These are phyloP conservation scores for Hondaea fermentalgiana DNA, from an alignment of 108 stramenopile genomes.

Conservation along the genomic window DNA sequence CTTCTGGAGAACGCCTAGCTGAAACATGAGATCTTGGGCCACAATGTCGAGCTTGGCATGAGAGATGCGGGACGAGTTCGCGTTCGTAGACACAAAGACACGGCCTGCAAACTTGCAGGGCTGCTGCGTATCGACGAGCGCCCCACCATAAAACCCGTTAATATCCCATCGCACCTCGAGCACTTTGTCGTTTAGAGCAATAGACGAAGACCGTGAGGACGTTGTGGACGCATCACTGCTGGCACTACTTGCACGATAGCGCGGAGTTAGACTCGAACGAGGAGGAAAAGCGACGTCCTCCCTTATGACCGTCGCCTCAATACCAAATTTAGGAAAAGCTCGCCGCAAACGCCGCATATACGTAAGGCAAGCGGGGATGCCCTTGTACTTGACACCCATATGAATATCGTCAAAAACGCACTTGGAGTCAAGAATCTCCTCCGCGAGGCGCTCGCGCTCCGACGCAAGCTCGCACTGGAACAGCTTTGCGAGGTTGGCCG, in stretches of 20 bases:
- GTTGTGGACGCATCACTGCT: neutral
- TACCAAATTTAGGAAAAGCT: neutral
- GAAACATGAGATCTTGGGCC: neutral
- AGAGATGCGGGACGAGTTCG: neutral
- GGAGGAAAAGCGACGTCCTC: neutral
- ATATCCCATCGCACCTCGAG: neutral
- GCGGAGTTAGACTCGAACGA: neutral
- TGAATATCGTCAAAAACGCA: slow-evolving; percentile 16
- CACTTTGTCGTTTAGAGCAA: neutral
- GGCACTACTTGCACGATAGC: neutral
- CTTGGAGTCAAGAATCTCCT: slow-evolving; percentile 7
- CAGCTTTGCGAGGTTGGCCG: neutral
- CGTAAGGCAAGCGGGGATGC: neutral
- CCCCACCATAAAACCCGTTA: neutral
- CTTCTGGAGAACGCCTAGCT: neutral
- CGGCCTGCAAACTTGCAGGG: neutral
- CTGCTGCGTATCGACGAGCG: neutral
- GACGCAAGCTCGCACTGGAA: neutral
- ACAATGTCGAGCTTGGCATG: neutral
- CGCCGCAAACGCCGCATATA: neutral
- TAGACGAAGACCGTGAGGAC: neutral
- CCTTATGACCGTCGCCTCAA: neutral
- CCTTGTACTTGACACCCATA: slow-evolving; percentile 16
- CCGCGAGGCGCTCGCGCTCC: neutral
- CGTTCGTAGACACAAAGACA: neutral